Evolutionary conservation across 2,329 filamentous ascomycete species (phyloP).

Genomic region (Elsinoe fawcettii): DNA sequence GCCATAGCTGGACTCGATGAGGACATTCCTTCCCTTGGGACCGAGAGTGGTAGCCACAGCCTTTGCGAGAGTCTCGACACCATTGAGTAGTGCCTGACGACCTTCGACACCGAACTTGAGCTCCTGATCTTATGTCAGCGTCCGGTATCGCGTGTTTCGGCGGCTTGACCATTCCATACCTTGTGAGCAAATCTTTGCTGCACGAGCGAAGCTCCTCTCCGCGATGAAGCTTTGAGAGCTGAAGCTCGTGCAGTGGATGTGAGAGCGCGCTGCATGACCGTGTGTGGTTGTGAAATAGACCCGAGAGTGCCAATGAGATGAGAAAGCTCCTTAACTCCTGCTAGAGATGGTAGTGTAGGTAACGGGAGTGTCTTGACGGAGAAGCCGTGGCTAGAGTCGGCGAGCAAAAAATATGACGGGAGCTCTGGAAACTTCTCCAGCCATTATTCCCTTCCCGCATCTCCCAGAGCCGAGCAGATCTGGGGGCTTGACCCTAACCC

Average conservation of each 20-base stretch:
- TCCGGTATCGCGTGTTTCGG: constrained; percentile 8
- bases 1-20: constrained; percentile 97
- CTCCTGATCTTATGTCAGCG: constrained; percentile 57
- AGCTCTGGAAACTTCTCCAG: constrained; percentile 2
- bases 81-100: constrained; percentile 77
- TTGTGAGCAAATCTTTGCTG: constrained; percentile 97
- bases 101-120: constrained; percentile 97
- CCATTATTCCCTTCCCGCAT: neutral
- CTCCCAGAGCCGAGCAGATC: neutral
- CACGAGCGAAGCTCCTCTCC: constrained; percentile 54
- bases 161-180: constrained; percentile 46
- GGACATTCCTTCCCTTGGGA: constrained; percentile 94
- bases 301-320: constrained; percentile 9
- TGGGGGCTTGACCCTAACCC: neutral
- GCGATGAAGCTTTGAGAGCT: constrained; percentile 58
- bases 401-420: neutral
- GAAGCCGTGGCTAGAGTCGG: neutral
- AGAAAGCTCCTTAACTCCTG: constrained; percentile 11
- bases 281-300: constrained; percentile 13
- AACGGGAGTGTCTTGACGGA: neutral
- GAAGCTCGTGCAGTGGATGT: constrained; percentile 72
- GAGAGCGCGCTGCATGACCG: constrained; percentile 84
- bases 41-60: constrained; percentile 94
- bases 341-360: neutral
- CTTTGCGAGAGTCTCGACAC: constrained; percentile 94